Percentiles rank a stretch among this genome's conserved stretches.
Conservation (phyloP, 2,329 filamentous ascomycete genomes). For the Arachnomyces sp. region DNA sequence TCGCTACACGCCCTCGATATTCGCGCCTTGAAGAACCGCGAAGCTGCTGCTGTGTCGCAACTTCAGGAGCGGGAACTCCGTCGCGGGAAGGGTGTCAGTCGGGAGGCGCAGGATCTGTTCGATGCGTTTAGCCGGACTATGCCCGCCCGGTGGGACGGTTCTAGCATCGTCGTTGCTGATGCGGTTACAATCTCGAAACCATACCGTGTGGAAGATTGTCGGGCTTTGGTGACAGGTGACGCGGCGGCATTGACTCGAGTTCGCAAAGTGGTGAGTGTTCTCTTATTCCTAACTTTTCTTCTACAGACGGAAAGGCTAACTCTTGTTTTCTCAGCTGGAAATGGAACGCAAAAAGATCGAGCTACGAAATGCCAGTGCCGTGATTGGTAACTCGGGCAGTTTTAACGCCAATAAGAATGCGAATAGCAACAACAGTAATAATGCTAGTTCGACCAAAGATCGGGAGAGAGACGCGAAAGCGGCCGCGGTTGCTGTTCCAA, state of each 20-base stretch:
- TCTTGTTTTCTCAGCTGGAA: conserved; percentile 28
- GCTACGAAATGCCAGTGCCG: conserved; percentile 34
- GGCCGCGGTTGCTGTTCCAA: conserved; percentile 12
- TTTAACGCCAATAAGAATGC: conserved; percentile 10
- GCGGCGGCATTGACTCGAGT: conserved; percentile 37
- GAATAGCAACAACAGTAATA: background rate
- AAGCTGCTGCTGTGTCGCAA: conserved; percentile 48
- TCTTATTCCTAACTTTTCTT: background rate
- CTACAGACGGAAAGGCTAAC: background rate
- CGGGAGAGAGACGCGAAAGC: conserved; percentile 12
- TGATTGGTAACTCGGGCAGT: conserved; percentile 26
- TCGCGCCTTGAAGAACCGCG: conserved; percentile 47
- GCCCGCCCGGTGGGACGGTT: conserved; percentile 53
- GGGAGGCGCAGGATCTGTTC: conserved; percentile 57
- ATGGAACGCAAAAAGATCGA: conserved; percentile 44
- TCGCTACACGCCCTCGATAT: conserved; percentile 44
- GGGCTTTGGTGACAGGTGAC: conserved; percentile 32
- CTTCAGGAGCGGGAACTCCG: conserved; percentile 52
- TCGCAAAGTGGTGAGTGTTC: conserved; percentile 40
- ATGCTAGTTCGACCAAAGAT: background rate
- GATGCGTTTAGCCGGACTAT: conserved; percentile 55
- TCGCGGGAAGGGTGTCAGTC: conserved; percentile 53
- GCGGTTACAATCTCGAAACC: conserved; percentile 52
- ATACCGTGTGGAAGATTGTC: conserved; percentile 51
- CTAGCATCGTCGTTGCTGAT: conserved; percentile 54